phyloP scores from a whole-genome alignment of 2,329 filamentous ascomycete species.

The Aspergillus neotritici region DNA sequence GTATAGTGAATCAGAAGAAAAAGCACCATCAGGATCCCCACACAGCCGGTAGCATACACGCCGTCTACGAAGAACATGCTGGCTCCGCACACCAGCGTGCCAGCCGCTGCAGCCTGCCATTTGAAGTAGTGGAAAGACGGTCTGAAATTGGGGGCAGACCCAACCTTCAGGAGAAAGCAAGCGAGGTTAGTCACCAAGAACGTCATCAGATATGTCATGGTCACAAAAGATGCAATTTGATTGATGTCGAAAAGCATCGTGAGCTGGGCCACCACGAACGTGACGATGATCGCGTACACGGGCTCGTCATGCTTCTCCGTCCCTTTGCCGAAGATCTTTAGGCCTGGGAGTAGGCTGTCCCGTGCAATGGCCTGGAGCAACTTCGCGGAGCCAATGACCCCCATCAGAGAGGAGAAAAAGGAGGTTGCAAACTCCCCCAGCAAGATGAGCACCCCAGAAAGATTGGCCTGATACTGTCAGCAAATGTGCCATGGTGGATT shows the following conservation, averaged over 20 bases:
- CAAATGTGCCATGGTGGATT: not conserved
- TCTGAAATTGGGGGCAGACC: constrained; percentile 81
- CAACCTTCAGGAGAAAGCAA: constrained; percentile 79
- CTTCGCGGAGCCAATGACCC: constrained; percentile 77
- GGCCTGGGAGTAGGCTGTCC: constrained; percentile 71
- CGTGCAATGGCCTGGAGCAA: constrained; percentile 75
- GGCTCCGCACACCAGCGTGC: constrained; percentile 67
- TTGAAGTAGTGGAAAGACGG: constrained; percentile 87
- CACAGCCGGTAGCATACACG: constrained; percentile 69
- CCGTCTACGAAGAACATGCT: constrained; percentile 91
- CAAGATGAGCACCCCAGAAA: constrained; percentile 68
- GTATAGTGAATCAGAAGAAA: constrained; percentile 83
- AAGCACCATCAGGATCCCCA: constrained; percentile 66
- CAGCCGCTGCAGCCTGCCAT: constrained; percentile 72
- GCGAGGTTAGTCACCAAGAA: constrained; percentile 85
- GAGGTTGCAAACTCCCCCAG: constrained; percentile 77
- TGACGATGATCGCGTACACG: constrained; percentile 67
- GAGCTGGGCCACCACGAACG: constrained; percentile 68
- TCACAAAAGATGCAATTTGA: constrained; percentile 81
- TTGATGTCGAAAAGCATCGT: constrained; percentile 80
- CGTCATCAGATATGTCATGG: constrained; percentile 89
- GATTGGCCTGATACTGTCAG: constrained; percentile 51
- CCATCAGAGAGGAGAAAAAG: constrained; percentile 82
- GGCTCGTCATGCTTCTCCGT: constrained; percentile 69
- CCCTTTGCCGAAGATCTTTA: constrained; percentile 68